Base-by-base conservation (phyloP, 495 filamentous ascomycete species). In the Daldinia vernicosa region DNA sequence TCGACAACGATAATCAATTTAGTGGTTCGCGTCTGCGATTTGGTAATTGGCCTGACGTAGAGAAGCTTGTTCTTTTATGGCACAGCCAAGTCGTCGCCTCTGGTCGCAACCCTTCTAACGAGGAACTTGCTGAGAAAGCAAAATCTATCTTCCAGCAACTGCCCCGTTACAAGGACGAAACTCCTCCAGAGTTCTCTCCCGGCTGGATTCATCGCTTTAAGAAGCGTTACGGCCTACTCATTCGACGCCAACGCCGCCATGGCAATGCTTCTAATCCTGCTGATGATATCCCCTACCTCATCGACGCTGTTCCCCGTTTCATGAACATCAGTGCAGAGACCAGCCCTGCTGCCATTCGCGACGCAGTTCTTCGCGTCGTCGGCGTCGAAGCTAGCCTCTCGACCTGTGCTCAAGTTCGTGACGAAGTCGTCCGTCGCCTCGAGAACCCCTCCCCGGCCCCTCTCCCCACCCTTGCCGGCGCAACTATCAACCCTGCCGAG, bases 191-290 rank as follows among this genome's bases (percentile, higher is more conserved):
- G 75, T 85, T 85, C 74, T 84, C 82, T 1, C 83, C 83, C 1
- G 83, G 83, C n/a, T 85, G 83, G 83, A 85, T 85, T 50, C 83
- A 85, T 58, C 79, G 83, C 39, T 85, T 85, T 72, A 85, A 85
- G 75, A 85, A 85, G 74, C 79, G 83, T 22, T 85, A 85, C 60
- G 83, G 83, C 33, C 71, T 85, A 24, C 77, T 85, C 3, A 80
- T 85, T 61, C 51, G 83, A 6, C 83, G 83, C 51, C 83, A 85
- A 67, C 82, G 83, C 45, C 78, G 83, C 7, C 81, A 80, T 63
- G 78, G 79, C 40, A 77, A 72, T 66, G 78, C 75, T 2, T 75
- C 76, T 6, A 81, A 82, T 67, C 77, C 78, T 9, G 82, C 79
- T 43, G 80, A 84, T 43, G 83, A 85, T 71, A 80, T 85, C 32